Base-by-base conservation (phyloP, 345 rosid genomes). In the Ceriops decandra region DNA sequence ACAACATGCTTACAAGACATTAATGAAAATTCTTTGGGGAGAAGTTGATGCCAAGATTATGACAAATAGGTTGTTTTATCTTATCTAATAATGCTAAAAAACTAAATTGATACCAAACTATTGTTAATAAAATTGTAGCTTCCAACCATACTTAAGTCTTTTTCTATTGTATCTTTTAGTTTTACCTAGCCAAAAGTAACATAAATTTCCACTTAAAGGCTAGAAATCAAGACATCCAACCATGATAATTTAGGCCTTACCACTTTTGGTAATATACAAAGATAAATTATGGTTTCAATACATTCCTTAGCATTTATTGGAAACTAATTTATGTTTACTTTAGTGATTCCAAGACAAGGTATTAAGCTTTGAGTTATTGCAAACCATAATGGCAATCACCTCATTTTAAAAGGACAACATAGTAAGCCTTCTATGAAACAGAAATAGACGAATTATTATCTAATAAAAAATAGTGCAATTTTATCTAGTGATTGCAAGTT, bases 71-170 rank as follows among this genome's bases (percentile, higher is more conserved):
- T 9, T 7, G 36, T 33, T 33, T 9, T 7, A 33, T 33, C 36
- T 33, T 7, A 33, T 33, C 10, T 33, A 2, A 33, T 33, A 6
- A 6, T 6, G 21, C 49, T 4, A 21, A 63, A 69, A 38, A 77
- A 62, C 68, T 60, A 65, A 27, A 60, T 52, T 15, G 66, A 75
- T 70, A 70, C 73, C 52, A 60, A 70, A 62, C 57, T 27, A 31
- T 73, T 26, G 60, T 66, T 67, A 1, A 52, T 52, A 19, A 38
- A 36, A 32, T 52, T n/a, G 16, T 42, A 51, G 52, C 47, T 69
- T 28, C 64, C 49, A 62, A 52, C 68, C 6, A 33, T 63, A 42
- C 73, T 66, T 57, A 8, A 58, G 36, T 5, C 38, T 19, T 31
- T 36, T 57, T 66, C 26, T n/a, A 60, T 47, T 71, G 72, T 76